These are phyloP conservation scores for Petunia secreta DNA, from an alignment of 257 asterid species.

Conservation along the genomic window DNA sequence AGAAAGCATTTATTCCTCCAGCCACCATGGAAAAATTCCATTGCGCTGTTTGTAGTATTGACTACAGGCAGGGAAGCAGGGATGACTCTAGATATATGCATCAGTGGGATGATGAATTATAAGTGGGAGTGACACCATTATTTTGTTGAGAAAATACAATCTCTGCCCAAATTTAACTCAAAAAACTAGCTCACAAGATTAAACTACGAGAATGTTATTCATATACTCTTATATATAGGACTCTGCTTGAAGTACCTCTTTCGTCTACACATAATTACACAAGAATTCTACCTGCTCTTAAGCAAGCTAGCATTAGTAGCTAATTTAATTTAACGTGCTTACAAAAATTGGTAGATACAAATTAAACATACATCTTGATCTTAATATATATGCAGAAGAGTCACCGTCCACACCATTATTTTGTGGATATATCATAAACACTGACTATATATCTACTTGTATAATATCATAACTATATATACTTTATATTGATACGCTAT, in stretches of 20 bases:
- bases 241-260: background rate
- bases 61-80: too few species aligned
- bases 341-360: background rate
- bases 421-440: background rate
- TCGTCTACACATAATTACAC: background rate
- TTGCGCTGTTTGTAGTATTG: too few species aligned
- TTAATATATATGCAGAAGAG: background rate
- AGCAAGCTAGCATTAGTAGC: slow-evolving; percentile 1
- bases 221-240: background rate
- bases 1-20: too few species aligned
- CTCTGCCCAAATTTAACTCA: too few species aligned
- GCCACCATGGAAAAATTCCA: too few species aligned
- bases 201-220: background rate
- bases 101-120: too few species aligned
- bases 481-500: slow-evolving; percentile 85
- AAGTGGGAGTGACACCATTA: too few species aligned
- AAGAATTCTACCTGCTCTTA: background rate
- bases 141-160: too few species aligned
- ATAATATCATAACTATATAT: background rate
- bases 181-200: too few species aligned
- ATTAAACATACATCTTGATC: background rate
- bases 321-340: background rate
- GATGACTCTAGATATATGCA: too few species aligned
- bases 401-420: background rate
- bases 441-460: background rate